Evolutionary conservation across 495 filamentous ascomycete genomes (phyloP).

Genomic region (Penicillium mononematosum): DNA sequence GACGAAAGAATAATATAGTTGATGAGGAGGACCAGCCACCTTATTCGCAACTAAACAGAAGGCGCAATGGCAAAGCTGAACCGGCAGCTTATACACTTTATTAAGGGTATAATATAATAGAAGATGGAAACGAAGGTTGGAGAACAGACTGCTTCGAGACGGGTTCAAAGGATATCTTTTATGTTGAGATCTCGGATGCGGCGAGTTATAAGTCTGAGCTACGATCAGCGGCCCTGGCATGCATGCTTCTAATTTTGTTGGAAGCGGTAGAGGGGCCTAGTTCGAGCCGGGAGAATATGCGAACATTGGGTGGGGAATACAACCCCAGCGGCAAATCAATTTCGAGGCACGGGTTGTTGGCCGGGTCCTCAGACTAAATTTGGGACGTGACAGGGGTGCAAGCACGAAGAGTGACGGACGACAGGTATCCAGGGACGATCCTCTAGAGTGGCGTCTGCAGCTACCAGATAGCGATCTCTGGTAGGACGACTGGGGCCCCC

Average conservation of each 20-base stretch:
- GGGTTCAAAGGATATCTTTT: slow-evolving; percentile 11
- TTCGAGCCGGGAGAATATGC: slow-evolving; percentile 11
- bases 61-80: slow-evolving; percentile 37
- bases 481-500: slow-evolving; percentile 1
- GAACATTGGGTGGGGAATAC: slow-evolving; percentile 25
- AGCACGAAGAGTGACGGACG: slow-evolving; percentile 10
- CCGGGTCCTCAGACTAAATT: slow-evolving; percentile 23
- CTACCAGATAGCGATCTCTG: slow-evolving; percentile 3
- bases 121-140: slow-evolving; percentile 12
- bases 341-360: slow-evolving; percentile 7
- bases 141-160: slow-evolving; percentile 7
- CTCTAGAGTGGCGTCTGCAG: slow-evolving; percentile 1
- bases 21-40: slow-evolving; percentile 14
- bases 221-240: slow-evolving; percentile 16
- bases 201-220: slow-evolving; percentile 16
- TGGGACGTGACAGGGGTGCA: slow-evolving; percentile 21
- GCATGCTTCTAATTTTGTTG: slow-evolving; percentile 22
- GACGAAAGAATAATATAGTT: slow-evolving; percentile 15
- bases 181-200: slow-evolving; percentile 18
- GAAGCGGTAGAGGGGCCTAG: slow-evolving; percentile 2
- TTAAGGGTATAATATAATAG: slow-evolving; percentile 13
- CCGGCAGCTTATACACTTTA: slow-evolving; percentile 39
- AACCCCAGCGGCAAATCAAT: slow-evolving; percentile 15
- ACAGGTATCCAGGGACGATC: slow-evolving; percentile 7
- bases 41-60: slow-evolving; percentile 22